Evolutionary conservation across 306 rosid species (phyloP).

Genomic region (Trichosanthes truncata): DNA sequence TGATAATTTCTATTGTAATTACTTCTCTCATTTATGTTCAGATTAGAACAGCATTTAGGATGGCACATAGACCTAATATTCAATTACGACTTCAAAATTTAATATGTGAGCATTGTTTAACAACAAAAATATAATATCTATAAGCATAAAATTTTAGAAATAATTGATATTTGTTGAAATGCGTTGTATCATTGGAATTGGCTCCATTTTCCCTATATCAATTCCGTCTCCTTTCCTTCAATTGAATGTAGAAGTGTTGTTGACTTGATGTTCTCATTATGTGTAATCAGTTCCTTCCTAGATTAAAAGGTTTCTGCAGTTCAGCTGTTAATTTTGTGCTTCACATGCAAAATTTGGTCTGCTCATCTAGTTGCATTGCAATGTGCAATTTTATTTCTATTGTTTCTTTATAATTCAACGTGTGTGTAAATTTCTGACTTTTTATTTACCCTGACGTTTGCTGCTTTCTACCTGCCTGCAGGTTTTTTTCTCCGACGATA

Average conservation of each 20-base stretch:
- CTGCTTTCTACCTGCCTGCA: slow-evolving; percentile 28
- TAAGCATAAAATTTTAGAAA: background rate
- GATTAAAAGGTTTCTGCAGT: background rate
- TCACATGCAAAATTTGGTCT: background rate
- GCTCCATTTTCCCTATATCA: background rate
- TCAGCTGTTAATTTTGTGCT: background rate
- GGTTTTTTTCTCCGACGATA: slow-evolving; percentile 88
- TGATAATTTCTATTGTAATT: background rate
- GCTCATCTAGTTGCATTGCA: background rate
- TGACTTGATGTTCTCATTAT: background rate
- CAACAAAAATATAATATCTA: too few relatives aligned
- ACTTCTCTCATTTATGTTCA: background rate
- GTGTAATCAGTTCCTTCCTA: background rate
- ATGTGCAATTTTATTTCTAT: background rate
- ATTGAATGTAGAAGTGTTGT: background rate
- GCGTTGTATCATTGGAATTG: background rate
- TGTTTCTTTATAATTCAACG: background rate
- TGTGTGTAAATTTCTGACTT: background rate
- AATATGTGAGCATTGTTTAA: background rate
- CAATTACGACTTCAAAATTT: background rate
- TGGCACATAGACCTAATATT: background rate
- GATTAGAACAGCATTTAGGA: background rate
- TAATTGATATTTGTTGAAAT: background rate
- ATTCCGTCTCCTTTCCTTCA: background rate
- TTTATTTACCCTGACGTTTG: background rate